Base-by-base conservation (phyloP, 768 basidiomycete genomes). In the Mycena maculata region DNA sequence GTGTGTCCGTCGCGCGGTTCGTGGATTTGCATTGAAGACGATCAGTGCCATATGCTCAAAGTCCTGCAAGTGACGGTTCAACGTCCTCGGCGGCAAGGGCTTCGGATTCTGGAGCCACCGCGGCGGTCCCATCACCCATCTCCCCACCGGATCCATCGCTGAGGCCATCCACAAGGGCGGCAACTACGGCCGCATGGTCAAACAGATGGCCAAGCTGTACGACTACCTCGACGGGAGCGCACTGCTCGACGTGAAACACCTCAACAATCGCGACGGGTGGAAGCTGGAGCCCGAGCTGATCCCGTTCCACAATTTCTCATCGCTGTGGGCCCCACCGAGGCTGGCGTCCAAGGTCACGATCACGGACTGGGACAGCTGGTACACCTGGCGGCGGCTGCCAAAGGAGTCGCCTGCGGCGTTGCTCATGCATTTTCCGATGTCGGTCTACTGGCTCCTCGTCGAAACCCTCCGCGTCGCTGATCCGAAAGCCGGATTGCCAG, bases 301-400 rank as follows among this genome's bases (percentile, higher is more conserved):
- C 49, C 71, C 67, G 72, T 8, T 74, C 77, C 78, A 27, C 64
- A 69, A 67, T 47, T 82, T 55, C 56, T 68, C 61, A 75, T 81
- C 62, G 67, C 69, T 65, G 30, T 68, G 42, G 71, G 71, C 33
- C 10, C 69, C 63, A 27, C 53, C 70, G 15, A 71, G 76, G 62
- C 74, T 79, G 0, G 67, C 49, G 48, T 74, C 76, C 9, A 76
- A 68, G 49, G 74, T 73, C 13, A 73, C 73, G 15, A 65, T 72
- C 27, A 56, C 33, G 18, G 77, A 79, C 72, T 84, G 84, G 83
- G 77, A 77, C 41, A 78, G 77, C 22, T 84, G 83, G 81, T 78
- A 84, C 65, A 60, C 74, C 30, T 84, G 82, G 83, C 75, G 83
- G 33, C 75, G 76, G 47, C 62, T 84, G 36, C 73, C 82, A 31